Evolutionary conservation across 2,329 filamentous ascomycete species (phyloP), one percentile per base, ranked within the genome.

Genomic region (Huntiella abstrusa): DNA sequence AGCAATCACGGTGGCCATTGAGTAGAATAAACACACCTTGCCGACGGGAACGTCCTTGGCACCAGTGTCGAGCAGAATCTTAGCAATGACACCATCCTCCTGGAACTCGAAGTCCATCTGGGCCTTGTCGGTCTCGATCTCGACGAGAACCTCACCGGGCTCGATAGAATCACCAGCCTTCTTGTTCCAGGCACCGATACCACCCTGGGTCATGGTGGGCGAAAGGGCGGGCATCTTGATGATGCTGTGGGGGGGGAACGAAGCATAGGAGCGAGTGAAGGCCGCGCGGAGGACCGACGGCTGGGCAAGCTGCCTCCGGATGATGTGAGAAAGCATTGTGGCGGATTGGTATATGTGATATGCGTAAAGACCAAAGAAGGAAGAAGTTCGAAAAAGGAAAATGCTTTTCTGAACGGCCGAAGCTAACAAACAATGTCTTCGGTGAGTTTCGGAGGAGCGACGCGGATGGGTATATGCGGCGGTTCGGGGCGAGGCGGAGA

Each of bases 81-180:
- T 94, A 58, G 91, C 88, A 55, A 98, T 73, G 51, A 93, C 75
- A 70, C 88, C 91, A 62, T 96, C 91, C 59, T 98, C 91, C 67
- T 98, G 91, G 67, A 93, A 96, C 67, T 98, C 91, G 63, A 98
- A 96, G 70, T 98, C 91, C 91, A 98, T 98, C 70, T 96, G 91
- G 53, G 91, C 91, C 75, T 98, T 98, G 68, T 98, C 91, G 57
- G 91, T 98, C 75, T 98, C 91, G 58, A 96, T 94, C 72, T 94
- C 87, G 55, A 94, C 87, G 55, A 98, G 69, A 41, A 98, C 91
- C 62, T 98, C 91, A 62, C 91, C 91, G 45, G 92, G 87, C 49
- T 75, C 69, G 62, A 98, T 79, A 52, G 70, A 60, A 64, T 98
- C 91, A 60, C 91, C 91, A 54, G 78, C 72, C 70, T 95, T 92